Evolutionary conservation across 768 basidiomycete genomes (phyloP), one percentile per base, ranked within the genome.

Genomic region (Exidia glandulosa): DNA sequence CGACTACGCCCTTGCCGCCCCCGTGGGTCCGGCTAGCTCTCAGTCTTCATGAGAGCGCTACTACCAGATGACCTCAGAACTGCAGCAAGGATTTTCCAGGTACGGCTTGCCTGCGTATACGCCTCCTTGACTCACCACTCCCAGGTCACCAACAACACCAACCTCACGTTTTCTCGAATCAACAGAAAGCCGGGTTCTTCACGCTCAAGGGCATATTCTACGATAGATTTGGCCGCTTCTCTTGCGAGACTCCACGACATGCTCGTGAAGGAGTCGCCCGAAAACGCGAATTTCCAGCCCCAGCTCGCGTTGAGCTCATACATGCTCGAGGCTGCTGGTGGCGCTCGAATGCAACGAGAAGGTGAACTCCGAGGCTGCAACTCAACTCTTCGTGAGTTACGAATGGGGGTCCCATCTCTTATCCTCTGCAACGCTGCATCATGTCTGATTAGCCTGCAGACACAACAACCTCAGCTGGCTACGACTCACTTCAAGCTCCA

Each of bases 131-230:
- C 50, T 54, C 19, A 54, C 27, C 25, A 7, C 50, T 7, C 50
- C 9, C 30, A 54, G 50, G 94, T 96, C 59, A 99, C 99, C 79
- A 99, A 97, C 73, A 98, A 97, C 67, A 99, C 96, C 14, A 99
- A 99, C 70, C 76, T 99, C 60, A 90, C 95, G 81, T 99, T 97
- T 99, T 99, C 75, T 91, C 94, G 23, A 83, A 77, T 6, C 74
- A 83, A 2, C 96, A 99, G 70, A 99, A 99, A 70, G 94, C 96
- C 50, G 95, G 98, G 70, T 99, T 99, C 74, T 92, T 92, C 72
- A 97, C 94, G 3, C 76, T 98, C 69, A 99, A 99, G 73, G 96
- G 92, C 41, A 94, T 99, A 90, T 99, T 99, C 76, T 86, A 95
- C 65, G 89, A 93, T 50, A 85, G 88, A 61, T 83, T 91, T 48